These are phyloP conservation scores for Gyrodon tennesseensis DNA, from an alignment of 1,284 basidiomycete genomes.

Conservation along the genomic window DNA sequence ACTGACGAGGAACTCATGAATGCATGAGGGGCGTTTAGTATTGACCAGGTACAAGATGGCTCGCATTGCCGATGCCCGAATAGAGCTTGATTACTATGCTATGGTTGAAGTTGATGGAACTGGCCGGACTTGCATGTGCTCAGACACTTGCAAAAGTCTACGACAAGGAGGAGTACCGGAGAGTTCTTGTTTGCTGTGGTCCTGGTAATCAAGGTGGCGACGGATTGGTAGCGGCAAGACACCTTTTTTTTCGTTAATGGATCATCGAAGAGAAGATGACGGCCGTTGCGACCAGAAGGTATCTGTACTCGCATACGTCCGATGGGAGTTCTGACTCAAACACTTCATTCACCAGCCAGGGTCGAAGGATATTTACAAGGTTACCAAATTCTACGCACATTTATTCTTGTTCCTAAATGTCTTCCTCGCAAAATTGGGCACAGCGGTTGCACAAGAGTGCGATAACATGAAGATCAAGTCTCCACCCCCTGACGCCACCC, in stretches of 20 bases:
- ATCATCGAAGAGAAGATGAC: conserved; percentile 7
- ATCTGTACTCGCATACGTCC: conserved; percentile 20
- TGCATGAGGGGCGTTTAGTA: conserved; percentile 77
- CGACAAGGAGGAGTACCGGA: conserved; percentile 61
- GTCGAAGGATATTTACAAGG: conserved; percentile 86
- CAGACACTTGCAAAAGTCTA: conserved; percentile 83
- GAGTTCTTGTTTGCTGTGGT: conserved; percentile 91
- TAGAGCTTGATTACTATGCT: conserved; percentile 11
- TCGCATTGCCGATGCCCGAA: background rate
- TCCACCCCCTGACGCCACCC: conserved; percentile 55
- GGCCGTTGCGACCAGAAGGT: conserved; percentile 64
- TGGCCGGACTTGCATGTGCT: conserved; percentile 96
- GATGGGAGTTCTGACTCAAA: conserved; percentile 11
- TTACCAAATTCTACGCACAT: conserved; percentile 32
- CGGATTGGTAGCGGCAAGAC: conserved; percentile 94
- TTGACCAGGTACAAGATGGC: conserved; percentile 69
- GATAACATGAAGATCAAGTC: conserved; percentile 81
- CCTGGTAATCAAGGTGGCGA: conserved; percentile 99
- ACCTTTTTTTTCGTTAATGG: conserved; percentile 54
- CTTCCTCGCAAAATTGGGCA: background rate
- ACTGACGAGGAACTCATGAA: conserved; percentile 84
- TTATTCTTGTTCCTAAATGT: background rate
- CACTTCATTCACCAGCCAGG: conserved; percentile 60
- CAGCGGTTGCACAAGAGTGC: conserved; percentile 81
- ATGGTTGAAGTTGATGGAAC: conserved; percentile 82